phyloP scores from a whole-genome alignment of 208 protist genomes.

The Acanthamoeba healyi region DNA sequence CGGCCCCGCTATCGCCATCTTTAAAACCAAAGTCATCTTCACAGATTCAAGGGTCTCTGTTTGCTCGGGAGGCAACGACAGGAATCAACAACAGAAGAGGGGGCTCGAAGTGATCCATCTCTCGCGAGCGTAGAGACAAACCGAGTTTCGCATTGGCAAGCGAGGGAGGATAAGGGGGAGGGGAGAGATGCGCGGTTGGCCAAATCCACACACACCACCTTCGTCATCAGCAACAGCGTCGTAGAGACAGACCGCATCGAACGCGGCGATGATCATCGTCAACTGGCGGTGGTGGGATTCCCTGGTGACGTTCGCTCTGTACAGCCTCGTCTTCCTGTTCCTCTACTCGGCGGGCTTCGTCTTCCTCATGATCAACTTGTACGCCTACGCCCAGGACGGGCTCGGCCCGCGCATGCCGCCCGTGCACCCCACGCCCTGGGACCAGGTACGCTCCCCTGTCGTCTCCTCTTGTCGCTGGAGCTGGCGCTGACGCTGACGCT shows the following conservation, averaged over 20 bases:
- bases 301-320: constrained; percentile 25
- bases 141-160: no score
- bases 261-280: background rate
- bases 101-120: no score
- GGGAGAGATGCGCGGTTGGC: background rate
- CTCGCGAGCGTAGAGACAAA: no score
- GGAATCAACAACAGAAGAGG: no score
- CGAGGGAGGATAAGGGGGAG: no score
- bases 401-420: background rate
- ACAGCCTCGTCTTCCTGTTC: constrained; percentile 36
- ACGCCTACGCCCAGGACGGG: constrained; percentile 17
- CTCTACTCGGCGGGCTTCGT: constrained; percentile 31
- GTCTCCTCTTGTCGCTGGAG: background rate
- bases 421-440: constrained; percentile 34
- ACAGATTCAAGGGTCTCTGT: no score
- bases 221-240: no score
- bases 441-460: constrained; percentile 1
- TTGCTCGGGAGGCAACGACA: no score
- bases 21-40: no score
- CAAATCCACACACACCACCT: background rate
- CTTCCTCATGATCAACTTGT: constrained; percentile 56
- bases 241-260: background rate
- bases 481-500: no score
- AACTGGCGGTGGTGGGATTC: constrained; percentile 6
- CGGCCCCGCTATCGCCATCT: no score